Conservation (phyloP, 768 basidiomycete genomes). For the Neoboletus brunneissimus region DNA sequence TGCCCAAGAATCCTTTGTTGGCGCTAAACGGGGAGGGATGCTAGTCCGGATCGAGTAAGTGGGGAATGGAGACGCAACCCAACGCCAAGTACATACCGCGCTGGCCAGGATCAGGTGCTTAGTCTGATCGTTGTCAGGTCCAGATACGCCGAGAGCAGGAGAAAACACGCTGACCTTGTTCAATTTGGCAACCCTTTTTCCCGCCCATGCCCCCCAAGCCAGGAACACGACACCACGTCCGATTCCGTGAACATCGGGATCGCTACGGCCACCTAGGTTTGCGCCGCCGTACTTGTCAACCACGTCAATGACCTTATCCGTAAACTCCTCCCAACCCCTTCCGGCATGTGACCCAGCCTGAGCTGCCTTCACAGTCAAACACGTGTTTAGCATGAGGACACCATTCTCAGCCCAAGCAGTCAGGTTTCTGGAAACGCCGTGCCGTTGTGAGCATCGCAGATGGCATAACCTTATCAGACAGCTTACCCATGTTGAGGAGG, state of each 20-base stretch:
- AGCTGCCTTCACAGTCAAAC: conserved; percentile 78
- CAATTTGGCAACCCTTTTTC: conserved; percentile 75
- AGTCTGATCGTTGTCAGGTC: conserved; percentile 41
- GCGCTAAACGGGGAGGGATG: conserved; percentile 87
- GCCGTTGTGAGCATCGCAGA: conserved; percentile 6
- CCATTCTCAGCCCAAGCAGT: conserved; percentile 80
- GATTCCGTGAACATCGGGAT: conserved; percentile 43
- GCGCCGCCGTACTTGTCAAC: conserved; percentile 77
- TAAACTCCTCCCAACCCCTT: conserved; percentile 91
- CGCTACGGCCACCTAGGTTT: conserved; percentile 45
- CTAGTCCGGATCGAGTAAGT: conserved; percentile 39
- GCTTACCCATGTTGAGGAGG: conserved; percentile 81
- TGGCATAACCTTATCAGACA: conserved; percentile 16
- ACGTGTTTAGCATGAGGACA: conserved; percentile 90
- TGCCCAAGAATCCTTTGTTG: conserved; percentile 78
- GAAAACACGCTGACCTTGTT: conserved; percentile 51
- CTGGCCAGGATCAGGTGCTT: conserved; percentile 81
- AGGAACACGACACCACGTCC: conserved; percentile 83
- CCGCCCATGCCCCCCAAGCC: conserved; percentile 88
- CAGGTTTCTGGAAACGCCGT: conserved; percentile 56
- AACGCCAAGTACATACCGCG: conserved; percentile 49
- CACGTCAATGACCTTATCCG: conserved; percentile 74
- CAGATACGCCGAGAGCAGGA: conserved; percentile 10
- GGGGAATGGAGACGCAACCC: conserved; percentile 18
- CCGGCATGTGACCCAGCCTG: conserved; percentile 78